A percentile compares a stretch with the other conserved stretches of the same genome.
phyloP scores from a whole-genome alignment of 495 filamentous ascomycete genomes.

The Saxophila tyrrhenica region DNA sequence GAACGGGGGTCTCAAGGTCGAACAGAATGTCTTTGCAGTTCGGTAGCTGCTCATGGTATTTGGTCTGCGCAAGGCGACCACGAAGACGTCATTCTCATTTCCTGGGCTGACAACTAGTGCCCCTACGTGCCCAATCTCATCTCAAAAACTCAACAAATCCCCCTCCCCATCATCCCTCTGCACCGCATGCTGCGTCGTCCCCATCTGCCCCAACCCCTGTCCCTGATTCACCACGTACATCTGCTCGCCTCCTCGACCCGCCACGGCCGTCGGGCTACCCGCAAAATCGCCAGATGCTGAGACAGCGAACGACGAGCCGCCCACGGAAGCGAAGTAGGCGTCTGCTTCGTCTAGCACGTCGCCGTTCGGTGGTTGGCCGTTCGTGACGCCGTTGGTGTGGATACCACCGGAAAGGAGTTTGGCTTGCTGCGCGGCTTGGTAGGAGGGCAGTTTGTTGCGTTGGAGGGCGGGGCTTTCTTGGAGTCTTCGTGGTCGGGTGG shows the following conservation, averaged over 20 bases:
- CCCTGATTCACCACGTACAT: constrained; percentile 59
- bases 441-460: constrained; percentile 45
- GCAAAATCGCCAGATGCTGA: constrained; percentile 37
- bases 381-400: constrained; percentile 22
- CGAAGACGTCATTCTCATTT: too few relatives aligned
- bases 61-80: too few relatives aligned
- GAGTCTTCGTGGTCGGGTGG: constrained; percentile 67
- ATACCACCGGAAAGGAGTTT: constrained; percentile 10
- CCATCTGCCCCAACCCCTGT: constrained; percentile 48
- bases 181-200: constrained; percentile 24
- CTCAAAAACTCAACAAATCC: constrained; percentile 19
- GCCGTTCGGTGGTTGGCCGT: constrained; percentile 38
- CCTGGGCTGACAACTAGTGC: too few relatives aligned
- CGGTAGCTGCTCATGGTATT: too few relatives aligned
- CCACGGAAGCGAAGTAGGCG: constrained; percentile 67
- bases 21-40: too few relatives aligned
- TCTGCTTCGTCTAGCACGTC: constrained; percentile 74
- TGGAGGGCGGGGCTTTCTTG: constrained; percentile 77
- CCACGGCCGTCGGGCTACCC: constrained; percentile 28
- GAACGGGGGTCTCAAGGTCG: too few relatives aligned
- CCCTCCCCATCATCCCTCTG: constrained; percentile 16
- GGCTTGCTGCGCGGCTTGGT: constrained; percentile 20
- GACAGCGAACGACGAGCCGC: constrained; percentile 55
- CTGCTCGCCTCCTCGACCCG: constrained; percentile 19
- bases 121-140: background rate